These are phyloP conservation scores for Pulveroboletus sp. DNA, from an alignment of 768 basidiomycete species.

Conservation along the genomic window DNA sequence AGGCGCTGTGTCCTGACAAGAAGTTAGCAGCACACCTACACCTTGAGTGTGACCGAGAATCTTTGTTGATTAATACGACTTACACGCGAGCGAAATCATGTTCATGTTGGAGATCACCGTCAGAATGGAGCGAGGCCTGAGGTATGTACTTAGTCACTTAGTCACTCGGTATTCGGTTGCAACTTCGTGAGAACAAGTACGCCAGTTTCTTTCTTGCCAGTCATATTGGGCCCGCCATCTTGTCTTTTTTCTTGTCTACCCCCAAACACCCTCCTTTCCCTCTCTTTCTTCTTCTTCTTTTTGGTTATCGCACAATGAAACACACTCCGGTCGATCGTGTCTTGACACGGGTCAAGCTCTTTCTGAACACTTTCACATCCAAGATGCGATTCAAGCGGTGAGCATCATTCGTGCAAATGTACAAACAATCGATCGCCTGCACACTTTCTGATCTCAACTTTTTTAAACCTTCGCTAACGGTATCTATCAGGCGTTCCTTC, in stretches of 20 bases:
- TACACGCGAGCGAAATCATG: too few species aligned
- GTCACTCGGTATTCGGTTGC: too few species aligned
- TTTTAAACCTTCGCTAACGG: slow-evolving; percentile 2
- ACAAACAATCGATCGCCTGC: too few species aligned
- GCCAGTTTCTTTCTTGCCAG: not conserved
- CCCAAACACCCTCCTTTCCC: slow-evolving; percentile 1
- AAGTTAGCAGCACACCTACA: too few species aligned
- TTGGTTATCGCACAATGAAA: slow-evolving; percentile 13
- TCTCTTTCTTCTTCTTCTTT: not conserved
- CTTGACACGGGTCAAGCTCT: slow-evolving; percentile 15
- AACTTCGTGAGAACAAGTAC: not conserved
- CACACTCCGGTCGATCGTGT: slow-evolving; percentile 6
- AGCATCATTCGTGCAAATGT: not conserved
- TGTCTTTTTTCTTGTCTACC: not conserved
- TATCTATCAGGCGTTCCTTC: slow-evolving; percentile 4
- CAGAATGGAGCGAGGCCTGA: too few species aligned
- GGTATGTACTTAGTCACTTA: too few species aligned
- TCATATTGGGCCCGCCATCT: not conserved
- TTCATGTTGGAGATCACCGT: too few species aligned
- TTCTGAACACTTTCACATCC: slow-evolving; percentile 16
- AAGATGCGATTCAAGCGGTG: slow-evolving; percentile 21
- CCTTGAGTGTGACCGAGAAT: too few species aligned
- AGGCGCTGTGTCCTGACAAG: too few species aligned
- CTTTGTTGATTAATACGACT: too few species aligned
- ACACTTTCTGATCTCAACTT: not conserved